Base-by-base conservation (phyloP, 371 early-diverging fungal genomes). In the Mortierella polycephala region DNA sequence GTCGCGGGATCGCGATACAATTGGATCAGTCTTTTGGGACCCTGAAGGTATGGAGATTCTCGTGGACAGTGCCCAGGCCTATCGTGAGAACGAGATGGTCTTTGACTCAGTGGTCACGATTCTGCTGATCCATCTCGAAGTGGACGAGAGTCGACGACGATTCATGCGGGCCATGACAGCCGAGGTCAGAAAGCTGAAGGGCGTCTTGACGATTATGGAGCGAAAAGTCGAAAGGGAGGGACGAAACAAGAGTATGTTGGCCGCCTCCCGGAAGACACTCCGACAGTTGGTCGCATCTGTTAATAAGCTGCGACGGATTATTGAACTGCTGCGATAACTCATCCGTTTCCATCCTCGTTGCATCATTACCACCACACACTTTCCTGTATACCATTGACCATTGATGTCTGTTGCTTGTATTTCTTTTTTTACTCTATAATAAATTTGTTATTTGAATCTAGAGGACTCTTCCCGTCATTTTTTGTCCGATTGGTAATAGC, bases 401-500 rank as follows among this genome's bases (percentile, higher is more conserved):
- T 30, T 30, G 30, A 2, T 47, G 47, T 47, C 10, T n/a, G n/a
- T n/a, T 11, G n/a, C 1, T n/a, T 11, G n/a, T 11, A 5, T 11
- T 47, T 47, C 10, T 47, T 11, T 47, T 47, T 8, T 5, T 10
- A 1, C 47, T 9, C 47, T 60, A 60, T 45, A 42, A 37, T 49
- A 18, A 49, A 49, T 16, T 7, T 18, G 9, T 42, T n/a, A 46
- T 52, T 9, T 16, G 10, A 30, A 2, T 21, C 47, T 59, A 73
- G 41, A 67, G 54, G 40, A 67, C 56, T 6, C 76, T 47, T 20
- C 79, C 79, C 14, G 72, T 60, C 60, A 77, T 77, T 20, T 72
- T 72, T 41, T 88, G 88, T 2, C 88, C 87, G 53, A 88, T 83
- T 10, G 89, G 89, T 23, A 88, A 68, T 42, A 88, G 63, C 6